Conservation (phyloP, 140 eudicot genomes). For the Erigeron philadelphicus region DNA sequence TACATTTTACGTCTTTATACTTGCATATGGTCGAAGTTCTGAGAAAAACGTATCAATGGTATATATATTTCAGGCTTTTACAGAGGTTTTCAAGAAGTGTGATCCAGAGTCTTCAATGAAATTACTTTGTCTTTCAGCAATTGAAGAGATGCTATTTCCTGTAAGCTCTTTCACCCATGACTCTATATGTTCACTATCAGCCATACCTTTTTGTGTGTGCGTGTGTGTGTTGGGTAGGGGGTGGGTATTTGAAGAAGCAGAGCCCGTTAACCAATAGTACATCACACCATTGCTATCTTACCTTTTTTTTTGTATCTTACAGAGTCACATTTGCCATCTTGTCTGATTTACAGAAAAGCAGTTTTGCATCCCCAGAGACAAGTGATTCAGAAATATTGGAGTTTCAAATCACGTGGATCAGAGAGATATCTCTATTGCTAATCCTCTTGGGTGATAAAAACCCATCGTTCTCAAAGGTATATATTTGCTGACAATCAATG, state of each 20-base stretch:
- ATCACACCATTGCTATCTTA: not conserved
- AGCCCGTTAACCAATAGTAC: not conserved
- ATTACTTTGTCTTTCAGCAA: conserved; percentile 62
- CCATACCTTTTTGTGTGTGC: not conserved
- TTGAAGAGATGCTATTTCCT: conserved; percentile 60
- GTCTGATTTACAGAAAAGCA: conserved; percentile 14
- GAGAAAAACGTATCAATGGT: conserved; percentile 31
- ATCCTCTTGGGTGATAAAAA: conserved; percentile 51
- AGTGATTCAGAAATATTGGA: conserved; percentile 48
- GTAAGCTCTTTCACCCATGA: not conserved
- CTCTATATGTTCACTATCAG: not conserved
- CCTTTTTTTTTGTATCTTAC: not conserved
- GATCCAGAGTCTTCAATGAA: conserved; percentile 49
- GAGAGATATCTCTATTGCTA: conserved; percentile 65
- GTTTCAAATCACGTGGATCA: conserved; percentile 57
- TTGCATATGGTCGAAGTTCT: conserved; percentile 3
- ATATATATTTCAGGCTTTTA: conserved; percentile 17
- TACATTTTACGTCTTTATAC: conserved; percentile 2
- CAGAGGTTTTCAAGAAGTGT: conserved; percentile 56
- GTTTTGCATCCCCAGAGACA: conserved; percentile 31
- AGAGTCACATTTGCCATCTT: not conserved
- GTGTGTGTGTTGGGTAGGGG: too few species aligned
- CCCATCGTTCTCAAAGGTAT: conserved; percentile 54
- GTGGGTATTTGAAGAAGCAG: not conserved
- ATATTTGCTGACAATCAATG: conserved; percentile 1